phyloP scores from a whole-genome alignment of 345 rosid genomes.

The Isatis tinctoria region DNA sequence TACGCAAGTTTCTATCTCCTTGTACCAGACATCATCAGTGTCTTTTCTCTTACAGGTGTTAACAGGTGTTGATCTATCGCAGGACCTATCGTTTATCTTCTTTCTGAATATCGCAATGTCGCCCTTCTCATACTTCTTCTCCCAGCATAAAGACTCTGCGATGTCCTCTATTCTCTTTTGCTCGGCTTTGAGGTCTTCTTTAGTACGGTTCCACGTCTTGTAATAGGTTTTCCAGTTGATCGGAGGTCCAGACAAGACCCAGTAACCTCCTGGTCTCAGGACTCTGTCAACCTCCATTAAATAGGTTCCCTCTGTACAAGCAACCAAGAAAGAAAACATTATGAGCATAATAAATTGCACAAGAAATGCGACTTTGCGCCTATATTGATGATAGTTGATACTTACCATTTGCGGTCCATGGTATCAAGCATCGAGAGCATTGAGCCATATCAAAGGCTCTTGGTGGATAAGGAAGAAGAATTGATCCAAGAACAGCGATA shows the following conservation, averaged over 20 bases:
- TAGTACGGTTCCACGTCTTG: constrained; percentile 82
- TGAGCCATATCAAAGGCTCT: constrained; percentile 99
- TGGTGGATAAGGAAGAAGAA: constrained; percentile 84
- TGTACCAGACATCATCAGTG: constrained; percentile 80
- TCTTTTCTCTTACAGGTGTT: constrained; percentile 48
- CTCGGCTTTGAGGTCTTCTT: constrained; percentile 76
- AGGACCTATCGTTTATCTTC: constrained; percentile 57
- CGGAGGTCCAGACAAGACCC: constrained; percentile 97
- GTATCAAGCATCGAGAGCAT: constrained; percentile 93
- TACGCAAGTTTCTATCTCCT: constrained; percentile 62
- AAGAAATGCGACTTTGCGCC: not conserved
- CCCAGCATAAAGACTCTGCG: constrained; percentile 91
- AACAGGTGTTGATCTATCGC: constrained; percentile 43
- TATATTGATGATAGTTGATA: not conserved
- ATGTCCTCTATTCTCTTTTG: constrained; percentile 77
- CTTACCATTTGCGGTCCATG: constrained; percentile 84
- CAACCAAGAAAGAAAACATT: constrained; percentile 14
- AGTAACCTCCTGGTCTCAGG: constrained; percentile 95
- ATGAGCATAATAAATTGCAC: not conserved
- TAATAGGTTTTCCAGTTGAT: constrained; percentile 93
- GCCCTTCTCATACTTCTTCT: constrained; percentile 96
- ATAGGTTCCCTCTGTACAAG: constrained; percentile 66
- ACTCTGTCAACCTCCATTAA: constrained; percentile 97
- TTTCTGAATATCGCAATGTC: constrained; percentile 84
- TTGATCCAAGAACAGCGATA: constrained; percentile 89